Percentiles rank a stretch among this genome's conserved stretches.
Conservation (phyloP, 1,284 basidiomycete genomes). For the Golubevia pallescens region DNA sequence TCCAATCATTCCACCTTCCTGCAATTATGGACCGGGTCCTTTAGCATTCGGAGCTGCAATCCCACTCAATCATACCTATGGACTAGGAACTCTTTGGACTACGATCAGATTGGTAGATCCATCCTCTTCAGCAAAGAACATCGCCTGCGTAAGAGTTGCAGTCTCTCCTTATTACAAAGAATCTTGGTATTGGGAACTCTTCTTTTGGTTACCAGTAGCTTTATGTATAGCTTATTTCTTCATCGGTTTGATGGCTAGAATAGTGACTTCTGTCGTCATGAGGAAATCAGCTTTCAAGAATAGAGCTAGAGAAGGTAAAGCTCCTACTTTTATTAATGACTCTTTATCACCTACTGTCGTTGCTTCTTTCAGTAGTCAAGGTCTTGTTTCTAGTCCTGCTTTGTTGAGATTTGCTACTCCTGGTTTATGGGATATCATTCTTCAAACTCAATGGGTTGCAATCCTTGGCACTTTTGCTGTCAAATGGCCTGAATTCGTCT, state of each 20-base stretch:
- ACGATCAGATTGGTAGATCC: conserved; percentile 86
- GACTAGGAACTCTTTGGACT: conserved; percentile 82
- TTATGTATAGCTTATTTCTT: conserved; percentile 82
- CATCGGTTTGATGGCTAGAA: conserved; percentile 77
- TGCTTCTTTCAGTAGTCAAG: conserved; percentile 88
- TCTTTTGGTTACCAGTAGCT: conserved; percentile 82
- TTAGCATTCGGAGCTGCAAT: conserved; percentile 82
- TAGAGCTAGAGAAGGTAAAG: conserved; percentile 45
- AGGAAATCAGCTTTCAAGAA: conserved; percentile 34
- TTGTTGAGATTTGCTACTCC: conserved; percentile 91
- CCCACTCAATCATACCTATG: conserved; percentile 74
- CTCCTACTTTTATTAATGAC: conserved; percentile 40
- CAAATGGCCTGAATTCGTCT: conserved; percentile 88
- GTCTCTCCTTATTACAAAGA: conserved; percentile 77
- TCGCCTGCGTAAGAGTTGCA: conserved; percentile 80
- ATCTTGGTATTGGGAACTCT: conserved; percentile 74
- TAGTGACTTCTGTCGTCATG: conserved; percentile 30
- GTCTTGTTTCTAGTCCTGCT: conserved; percentile 81
- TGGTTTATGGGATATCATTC: conserved; percentile 86
- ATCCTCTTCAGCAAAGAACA: conserved; percentile 70
- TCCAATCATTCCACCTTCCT: conserved; percentile 30
- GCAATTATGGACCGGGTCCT: conserved; percentile 68
- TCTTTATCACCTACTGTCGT: conserved; percentile 66
- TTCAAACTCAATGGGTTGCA: conserved; percentile 80
- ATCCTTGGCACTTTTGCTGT: conserved; percentile 89